Percentiles rank a stretch among this genome's conserved stretches.
Conservation (phyloP, 805 yeast species). For the Candida ovalis region DNA sequence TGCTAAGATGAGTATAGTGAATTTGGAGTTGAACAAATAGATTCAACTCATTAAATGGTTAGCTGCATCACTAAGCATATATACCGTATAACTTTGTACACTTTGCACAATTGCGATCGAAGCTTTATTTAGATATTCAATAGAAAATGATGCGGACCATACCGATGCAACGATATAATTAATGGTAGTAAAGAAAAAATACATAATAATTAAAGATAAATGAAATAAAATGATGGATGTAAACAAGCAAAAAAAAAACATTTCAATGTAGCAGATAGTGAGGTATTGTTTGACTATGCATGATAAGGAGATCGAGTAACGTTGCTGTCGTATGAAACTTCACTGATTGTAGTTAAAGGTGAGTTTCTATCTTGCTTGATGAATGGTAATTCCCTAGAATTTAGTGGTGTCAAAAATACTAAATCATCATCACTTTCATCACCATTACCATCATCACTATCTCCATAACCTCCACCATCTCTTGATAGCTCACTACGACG, state of each 20-base stretch:
- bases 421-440: conserved; percentile 4
- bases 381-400: conserved; percentile 10
- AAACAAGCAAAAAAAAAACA: not conserved
- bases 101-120: no score
- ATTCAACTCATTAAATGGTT: no score
- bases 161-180: no score
- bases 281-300: no score
- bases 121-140: no score
- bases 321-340: conserved; percentile 24
- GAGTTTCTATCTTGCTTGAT: conserved; percentile 15
- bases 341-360: conserved; percentile 30
- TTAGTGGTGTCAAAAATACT: conserved; percentile 15
- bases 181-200: no score
- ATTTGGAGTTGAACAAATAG: no score
- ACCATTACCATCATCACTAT: not conserved
- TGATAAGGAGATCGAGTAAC: conserved; percentile 12
- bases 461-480: not conserved
- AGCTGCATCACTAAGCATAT: no score
- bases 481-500: not conserved
- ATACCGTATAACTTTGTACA: no score
- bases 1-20: no score
- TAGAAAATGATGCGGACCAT: no score
- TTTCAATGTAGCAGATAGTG: not conserved
- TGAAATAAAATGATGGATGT: not conserved
- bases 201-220: no score